Base-by-base conservation (phyloP, 129 eudicot genomes). In the Helichrysum umbraculigerum region DNA sequence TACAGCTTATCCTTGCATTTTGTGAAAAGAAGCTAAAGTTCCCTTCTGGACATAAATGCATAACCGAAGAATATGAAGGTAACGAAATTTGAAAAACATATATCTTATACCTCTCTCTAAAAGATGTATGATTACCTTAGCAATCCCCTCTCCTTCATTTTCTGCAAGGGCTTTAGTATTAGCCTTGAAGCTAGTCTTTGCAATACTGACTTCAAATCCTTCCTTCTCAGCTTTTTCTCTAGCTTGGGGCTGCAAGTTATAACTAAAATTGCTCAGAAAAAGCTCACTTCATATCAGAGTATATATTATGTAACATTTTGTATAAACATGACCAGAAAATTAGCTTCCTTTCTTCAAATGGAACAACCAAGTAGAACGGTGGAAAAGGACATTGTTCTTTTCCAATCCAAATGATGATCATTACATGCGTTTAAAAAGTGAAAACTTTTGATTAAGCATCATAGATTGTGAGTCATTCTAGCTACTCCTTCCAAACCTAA, bases 131-230 rank as follows among this genome's bases (percentile, higher is more conserved):
- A 69, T 56, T 39, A 94, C 99, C 99, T 95, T 95, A 76, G 99
- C 99, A 67, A 95, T 81, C 69, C 99, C 99, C 70, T 95, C 99
- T 74, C 92, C 99, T 86, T 91, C 97, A 91, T 95, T 95, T 86
- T 95, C 97, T 17, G 97, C 99, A 71, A 95, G 99, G 62, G 99
- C 99, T 79, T 95, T 95, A 62, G 99, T 89, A 91, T 94, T 94
- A 50, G 98, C 98, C 89, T 94, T 91, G 86, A 94, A 94, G 89
- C 98, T 94, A 37, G 98, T 95, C 80, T 91, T 95, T 50, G 95
- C 87, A 71, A 95, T 78, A 70, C 95, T 81, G 4, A 95, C 68
- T 85, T 95, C 97, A 66, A 95, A 95, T 79, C 97, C 99, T 83
- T 95, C 99, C 82, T 91, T 91, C 82, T 91, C 88, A 78, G 94